Base-by-base conservation (phyloP, 257 asterid genomes). In the Striga asiatica region DNA sequence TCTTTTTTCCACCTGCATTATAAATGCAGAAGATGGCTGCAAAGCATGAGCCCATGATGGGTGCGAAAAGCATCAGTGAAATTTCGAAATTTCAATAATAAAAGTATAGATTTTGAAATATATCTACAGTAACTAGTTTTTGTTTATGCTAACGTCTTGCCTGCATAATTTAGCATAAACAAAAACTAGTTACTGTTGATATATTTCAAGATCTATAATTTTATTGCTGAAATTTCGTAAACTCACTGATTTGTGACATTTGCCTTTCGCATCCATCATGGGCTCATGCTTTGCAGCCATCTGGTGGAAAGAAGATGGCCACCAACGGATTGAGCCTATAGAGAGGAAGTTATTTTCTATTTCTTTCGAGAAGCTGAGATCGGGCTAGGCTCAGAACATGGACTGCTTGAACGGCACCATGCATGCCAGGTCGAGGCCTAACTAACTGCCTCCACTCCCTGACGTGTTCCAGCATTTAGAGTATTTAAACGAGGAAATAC, bases 391-490 rank as follows among this genome's bases (percentile, higher is more conserved):
- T 72, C 46, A 77, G 76, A 43, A 74, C 84, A 11, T 74, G 84
- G 64, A 65, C 66, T 23, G 77, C 69, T 74, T 81, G 84, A 70
- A 66, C 58, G 18, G 74, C 51, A 46, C 72, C 74, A 57, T 32
- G 75, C 76, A 76, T 70, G 56, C 70, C 76, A 74, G 76, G n/a
- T 59, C 73, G 88, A 60, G 54, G 65, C 41, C 72, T 77, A 45
- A 77, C 73, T 3, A 82, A 68, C 64, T 76, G 80, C 62, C 94
- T 78, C 86, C 89, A 80, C 66, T 83, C 94, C 72, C 94, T 80
- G 55, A 58, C 43, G 68, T 27, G 38, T 72, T 64, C 16, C 24
- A 50, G 59, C 58, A 32, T 48, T 13, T 54, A 8, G n/a, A n/a
- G n/a, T n/a, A n/a, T n/a, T n/a, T n/a, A 66, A 41, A 27, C 51